Evolutionary conservation across 768 basidiomycete genomes (phyloP), one percentile per base, ranked within the genome.

Genomic region (Chalciporus chontae): DNA sequence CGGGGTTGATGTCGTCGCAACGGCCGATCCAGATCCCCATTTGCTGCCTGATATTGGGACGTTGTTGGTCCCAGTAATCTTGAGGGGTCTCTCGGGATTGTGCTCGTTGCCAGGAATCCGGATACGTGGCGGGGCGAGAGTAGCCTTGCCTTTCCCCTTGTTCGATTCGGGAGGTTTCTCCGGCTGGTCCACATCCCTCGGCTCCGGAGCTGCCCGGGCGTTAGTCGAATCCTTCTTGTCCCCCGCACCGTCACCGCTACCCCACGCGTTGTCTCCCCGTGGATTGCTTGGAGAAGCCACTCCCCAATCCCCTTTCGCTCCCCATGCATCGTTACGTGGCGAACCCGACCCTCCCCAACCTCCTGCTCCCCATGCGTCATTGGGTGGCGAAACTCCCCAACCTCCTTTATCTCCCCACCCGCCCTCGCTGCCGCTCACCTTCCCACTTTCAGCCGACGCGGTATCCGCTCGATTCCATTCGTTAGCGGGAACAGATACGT

Each of bases 111-210:
- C 54, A 8, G 62, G 57, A 43, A 60, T 62, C 32, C 50, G 55
- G 17, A 61, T 55, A 18, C 67, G 65, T 23, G 65, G 67, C 1
- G 67, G 63, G 9, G 61, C 51, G 15, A 47, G 45, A 17, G 54
- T 47, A 19, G 13, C 19, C 19, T 41, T 67, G 26, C 50, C 29
- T 14, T 48, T 61, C 2, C 21, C 42, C 19, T 50, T 62, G 17
- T 32, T 40, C 23, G 43, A 52, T 40, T 24, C 13, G 10, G 51
- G 15, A 21, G 21, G 43, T 31, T 47, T 50, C 40, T 48, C 36
- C 6, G 19, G 2, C 9, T n/a, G 48, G 41, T 58, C 58, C 41
- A 51, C 41, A 21, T 43, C 26, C 43, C 45, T 59, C 29, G 58
- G 29, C 21, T 45, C 40, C n/a, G 61, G 34, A 27, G 3, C 23